A percentile compares a stretch with the other conserved stretches of the same genome.
phyloP scores from a whole-genome alignment of 257 asterid species.

The Nicotiana attenuata region DNA sequence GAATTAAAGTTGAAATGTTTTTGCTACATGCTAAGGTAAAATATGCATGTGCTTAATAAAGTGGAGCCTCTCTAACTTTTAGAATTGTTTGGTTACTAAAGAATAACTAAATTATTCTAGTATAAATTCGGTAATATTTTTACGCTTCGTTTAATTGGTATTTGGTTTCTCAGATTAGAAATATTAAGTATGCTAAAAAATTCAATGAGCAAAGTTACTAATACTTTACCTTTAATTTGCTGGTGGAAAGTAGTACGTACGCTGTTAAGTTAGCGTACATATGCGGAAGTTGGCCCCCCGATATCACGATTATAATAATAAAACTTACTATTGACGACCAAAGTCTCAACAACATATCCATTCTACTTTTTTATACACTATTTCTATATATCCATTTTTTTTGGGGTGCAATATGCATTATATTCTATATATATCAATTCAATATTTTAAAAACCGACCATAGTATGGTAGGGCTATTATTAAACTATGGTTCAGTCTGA shows the following conservation, averaged over 20 bases:
- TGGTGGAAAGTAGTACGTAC: no score
- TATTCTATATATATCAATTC: not conserved
- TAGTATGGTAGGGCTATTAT: not conserved
- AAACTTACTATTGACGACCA: not conserved
- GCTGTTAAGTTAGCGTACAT: no score
- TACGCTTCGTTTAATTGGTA: no score
- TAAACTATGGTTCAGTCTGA: not conserved
- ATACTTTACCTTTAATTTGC: no score
- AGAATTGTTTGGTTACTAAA: not conserved
- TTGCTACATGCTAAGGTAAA: not conserved
- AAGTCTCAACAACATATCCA: not conserved
- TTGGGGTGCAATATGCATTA: no score
- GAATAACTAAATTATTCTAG: not conserved
- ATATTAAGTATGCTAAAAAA: no score
- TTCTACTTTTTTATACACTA: not conserved
- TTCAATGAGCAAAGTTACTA: no score
- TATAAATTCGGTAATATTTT: no score
- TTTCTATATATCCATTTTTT: no score
- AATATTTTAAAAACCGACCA: not conserved
- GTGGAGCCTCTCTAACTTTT: not conserved
- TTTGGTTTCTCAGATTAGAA: no score
- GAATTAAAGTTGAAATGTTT: not conserved
- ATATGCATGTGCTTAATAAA: not conserved
- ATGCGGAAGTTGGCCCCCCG: no score
- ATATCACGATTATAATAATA: no score